Evolutionary conservation across 495 filamentous ascomycete species (phyloP), one percentile per base, ranked within the genome.

Genomic region (Xylaria longipes): DNA sequence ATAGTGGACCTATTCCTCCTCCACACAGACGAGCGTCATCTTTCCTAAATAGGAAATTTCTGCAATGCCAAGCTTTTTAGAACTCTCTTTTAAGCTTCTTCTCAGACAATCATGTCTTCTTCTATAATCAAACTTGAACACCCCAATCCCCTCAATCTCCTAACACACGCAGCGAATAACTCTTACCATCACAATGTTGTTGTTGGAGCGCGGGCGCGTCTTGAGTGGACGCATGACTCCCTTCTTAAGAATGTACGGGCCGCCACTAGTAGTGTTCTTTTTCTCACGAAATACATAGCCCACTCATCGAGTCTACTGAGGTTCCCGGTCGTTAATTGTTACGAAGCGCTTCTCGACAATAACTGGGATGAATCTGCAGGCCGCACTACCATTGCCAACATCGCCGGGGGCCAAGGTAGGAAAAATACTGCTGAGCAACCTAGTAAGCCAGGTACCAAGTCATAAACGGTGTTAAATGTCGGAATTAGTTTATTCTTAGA

Each of bases 41-140:
- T 60, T 60, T 60, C 57, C 57, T 37, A 37, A 60, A 60, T 9
- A 60, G 57, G 57, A 37, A 60, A 22, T 60, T 35, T 60, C 17
- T 37, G 3, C 6, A 60, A n/a, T 12, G 57, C 57, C 57, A 60
- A 60, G 57, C 31, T n/a, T 60, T 60, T 56, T 29, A 56, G 52
- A 7, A 20, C 54, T 33, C 11, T 33, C 11, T 1, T 0, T 54
- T 54, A 1, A 54, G 25, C 50, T 29, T 54, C 41, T 8, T 17
- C 50, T 54, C 50, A 2, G 14, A 54, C 29, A 54, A 15, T 50
- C 7, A 50, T 22, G 46, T n/a, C 22, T 11, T 46, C 45, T 46
- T 7, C 45, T 1, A 46, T n/a, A n/a, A 46, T 43, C 12, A 17
- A 15, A 43, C 41, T 43, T 5, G 14, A 15, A 43, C 41, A 20